Base-by-base conservation (phyloP, 2,329 filamentous ascomycete species). In the Lasiodiplodia gonubiensis region DNA sequence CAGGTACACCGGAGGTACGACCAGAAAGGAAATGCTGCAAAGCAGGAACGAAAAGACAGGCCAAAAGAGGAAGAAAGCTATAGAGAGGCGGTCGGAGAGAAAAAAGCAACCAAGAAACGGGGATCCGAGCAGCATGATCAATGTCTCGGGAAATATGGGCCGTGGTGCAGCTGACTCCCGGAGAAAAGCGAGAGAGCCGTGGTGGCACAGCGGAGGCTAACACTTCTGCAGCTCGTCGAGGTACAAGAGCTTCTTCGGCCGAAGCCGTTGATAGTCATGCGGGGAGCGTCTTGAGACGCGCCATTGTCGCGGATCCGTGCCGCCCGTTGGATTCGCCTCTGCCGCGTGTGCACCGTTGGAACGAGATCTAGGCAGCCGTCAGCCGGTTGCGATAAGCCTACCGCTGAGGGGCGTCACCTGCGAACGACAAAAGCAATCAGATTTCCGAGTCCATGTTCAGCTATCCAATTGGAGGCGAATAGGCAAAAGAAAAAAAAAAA, bases 111-210 rank as follows among this genome's bases (percentile, higher is more conserved):
- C 18, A 21, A 10, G 30, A 11, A 16, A 37, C 5, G 33, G 30
- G 30, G 30, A 33, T 33, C 25, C 10, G 33, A 23, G 35, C 53
- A 21, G 30, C 33, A 33, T 30, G 11, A 23, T 16, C 21, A 5
- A 39, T 55, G 53, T 39, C 53, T 55, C 53, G 53, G 53, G 30
- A 55, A 55, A 55, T 27, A 52, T 55, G 53, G 53, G 53, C 53
- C 53, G 53, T 55, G 33, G 53, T 55, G 53, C 33, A 55, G 49
- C 49, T 14, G n/a, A 55, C 21, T 52, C 12, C n/a, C 23, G 49
- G 27, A 18, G 53, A 39, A 39, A 12, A 57, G 52, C 7, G 30
- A 35, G 18, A 12, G 21, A 21, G 33, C 33, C 33, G 18, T 54
- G 33, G 35, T 57, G 18, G 53, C 33, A 57, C 54, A 12, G 23